Conservation (phyloP, 1,139 yeast species). For the Yamadazyma triangularis region DNA sequence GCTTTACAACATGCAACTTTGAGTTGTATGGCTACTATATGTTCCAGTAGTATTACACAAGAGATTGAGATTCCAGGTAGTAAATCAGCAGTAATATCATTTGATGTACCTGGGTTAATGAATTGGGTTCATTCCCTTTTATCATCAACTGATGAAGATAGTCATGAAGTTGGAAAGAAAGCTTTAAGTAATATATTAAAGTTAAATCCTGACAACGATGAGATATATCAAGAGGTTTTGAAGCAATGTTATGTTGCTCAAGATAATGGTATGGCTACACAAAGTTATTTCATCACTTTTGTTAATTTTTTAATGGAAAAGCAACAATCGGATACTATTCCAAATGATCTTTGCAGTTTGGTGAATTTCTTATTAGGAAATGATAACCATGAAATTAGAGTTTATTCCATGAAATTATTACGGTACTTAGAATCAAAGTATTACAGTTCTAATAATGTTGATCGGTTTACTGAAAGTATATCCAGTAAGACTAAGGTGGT, state of each 20-base stretch:
- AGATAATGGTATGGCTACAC: conserved; percentile 47
- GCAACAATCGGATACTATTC: conserved; percentile 37
- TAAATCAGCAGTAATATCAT: conserved; percentile 47
- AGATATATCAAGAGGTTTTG: conserved; percentile 59
- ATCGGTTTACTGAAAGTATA: conserved; percentile 55
- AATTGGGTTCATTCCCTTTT: conserved; percentile 77
- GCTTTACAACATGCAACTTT: conserved; percentile 69
- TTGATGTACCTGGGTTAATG: conserved; percentile 65
- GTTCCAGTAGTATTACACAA: conserved; percentile 61
- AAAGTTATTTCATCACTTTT: conserved; percentile 66
- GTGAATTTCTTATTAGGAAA: conserved; percentile 70
- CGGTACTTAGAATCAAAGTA: conserved; percentile 52
- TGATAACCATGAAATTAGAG: conserved; percentile 54
- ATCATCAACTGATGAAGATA: conserved; percentile 52
- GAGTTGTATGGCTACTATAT: conserved; percentile 79
- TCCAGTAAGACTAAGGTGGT: conserved; percentile 67
- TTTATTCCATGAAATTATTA: conserved; percentile 57
- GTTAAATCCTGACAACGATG: conserved; percentile 53
- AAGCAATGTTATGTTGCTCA: conserved; percentile 65
- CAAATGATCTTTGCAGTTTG: conserved; percentile 58
- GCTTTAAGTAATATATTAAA: conserved; percentile 68
- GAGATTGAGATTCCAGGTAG: conserved; percentile 40
- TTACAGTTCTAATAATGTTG: conserved; percentile 38
- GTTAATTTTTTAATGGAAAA: conserved; percentile 53
- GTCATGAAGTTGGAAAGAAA: conserved; percentile 61